These are phyloP conservation scores for Monilinia vaccinii-corymbosi DNA, from an alignment of 2,329 filamentous ascomycete species.

Conservation along the genomic window DNA sequence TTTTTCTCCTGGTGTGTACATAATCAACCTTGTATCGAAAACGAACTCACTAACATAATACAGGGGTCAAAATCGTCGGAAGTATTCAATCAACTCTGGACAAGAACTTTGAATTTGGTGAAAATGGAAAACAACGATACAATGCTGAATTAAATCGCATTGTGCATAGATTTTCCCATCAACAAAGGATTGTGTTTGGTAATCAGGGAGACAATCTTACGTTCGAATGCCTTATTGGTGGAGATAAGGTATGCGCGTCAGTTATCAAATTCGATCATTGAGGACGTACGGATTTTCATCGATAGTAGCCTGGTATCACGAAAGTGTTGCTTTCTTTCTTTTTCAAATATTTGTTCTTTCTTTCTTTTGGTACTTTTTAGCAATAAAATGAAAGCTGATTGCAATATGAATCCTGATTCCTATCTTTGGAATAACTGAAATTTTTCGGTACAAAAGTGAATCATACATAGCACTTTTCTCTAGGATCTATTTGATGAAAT, in stretches of 20 bases:
- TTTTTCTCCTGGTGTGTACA: constrained; percentile 4
- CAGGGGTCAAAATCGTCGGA: constrained; percentile 9
- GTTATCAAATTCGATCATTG: constrained; percentile 10
- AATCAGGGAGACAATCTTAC: constrained; percentile 11
- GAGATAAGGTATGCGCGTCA: neutral
- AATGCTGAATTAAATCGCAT: neutral
- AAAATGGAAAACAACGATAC: neutral
- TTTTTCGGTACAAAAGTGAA: neutral
- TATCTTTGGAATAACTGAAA: neutral
- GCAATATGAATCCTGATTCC: too few species aligned
- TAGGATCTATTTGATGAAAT: too few species aligned
- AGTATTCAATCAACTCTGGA: neutral
- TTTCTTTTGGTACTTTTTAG: neutral
- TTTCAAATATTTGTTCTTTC: neutral
- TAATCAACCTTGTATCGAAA: neutral
- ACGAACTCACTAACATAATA: neutral
- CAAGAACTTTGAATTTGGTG: neutral
- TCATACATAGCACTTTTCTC: too few species aligned
- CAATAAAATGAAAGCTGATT: too few species aligned
- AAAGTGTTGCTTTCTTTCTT: neutral
- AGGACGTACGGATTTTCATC: neutral
- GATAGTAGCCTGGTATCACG: neutral
- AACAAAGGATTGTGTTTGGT: constrained; percentile 12
- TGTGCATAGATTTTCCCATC: neutral
- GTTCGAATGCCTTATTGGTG: constrained; percentile 5